Percentiles rank a stretch among this genome's conserved stretches.
phyloP scores from a whole-genome alignment of 305 asterid genomes.

The Fraxinus xanthoxyloides region DNA sequence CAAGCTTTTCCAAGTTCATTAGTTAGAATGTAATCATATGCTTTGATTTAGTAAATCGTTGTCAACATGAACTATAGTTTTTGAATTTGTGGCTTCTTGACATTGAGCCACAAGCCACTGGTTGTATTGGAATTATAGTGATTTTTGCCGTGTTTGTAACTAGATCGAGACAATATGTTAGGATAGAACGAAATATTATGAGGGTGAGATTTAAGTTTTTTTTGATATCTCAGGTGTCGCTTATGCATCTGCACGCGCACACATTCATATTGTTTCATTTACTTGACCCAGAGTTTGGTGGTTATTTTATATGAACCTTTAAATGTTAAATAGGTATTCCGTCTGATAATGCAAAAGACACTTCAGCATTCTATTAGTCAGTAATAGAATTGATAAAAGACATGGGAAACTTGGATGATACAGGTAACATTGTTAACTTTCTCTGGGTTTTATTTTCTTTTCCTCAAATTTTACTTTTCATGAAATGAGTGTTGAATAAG shows the following conservation, averaged over 20 bases:
- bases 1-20: neutral
- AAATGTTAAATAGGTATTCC: slow-evolving; percentile 41
- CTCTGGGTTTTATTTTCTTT: no score
- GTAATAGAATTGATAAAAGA: slow-evolving; percentile 45
- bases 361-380: slow-evolving; percentile 44
- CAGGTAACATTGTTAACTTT: slow-evolving; percentile 40
- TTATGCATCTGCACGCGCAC: neutral
- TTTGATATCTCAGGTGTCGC: neutral
- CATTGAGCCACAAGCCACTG: neutral
- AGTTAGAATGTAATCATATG: neutral
- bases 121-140: neutral
- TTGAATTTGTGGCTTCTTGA: neutral
- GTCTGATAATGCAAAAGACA: slow-evolving; percentile 49
- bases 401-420: slow-evolving; percentile 40
- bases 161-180: neutral
- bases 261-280: neutral
- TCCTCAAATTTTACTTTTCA: no score
- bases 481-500: no score
- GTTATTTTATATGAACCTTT: slow-evolving; percentile 10
- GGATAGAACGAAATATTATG: neutral
- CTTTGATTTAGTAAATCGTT: neutral
- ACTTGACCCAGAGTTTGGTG: slow-evolving; percentile 19
- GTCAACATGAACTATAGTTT: slow-evolving; percentile 4
- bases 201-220: neutral
- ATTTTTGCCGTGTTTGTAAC: neutral